phyloP scores from a whole-genome alignment of 2,329 filamentous ascomycete species.

The Ceratocystis eucalypticola region DNA sequence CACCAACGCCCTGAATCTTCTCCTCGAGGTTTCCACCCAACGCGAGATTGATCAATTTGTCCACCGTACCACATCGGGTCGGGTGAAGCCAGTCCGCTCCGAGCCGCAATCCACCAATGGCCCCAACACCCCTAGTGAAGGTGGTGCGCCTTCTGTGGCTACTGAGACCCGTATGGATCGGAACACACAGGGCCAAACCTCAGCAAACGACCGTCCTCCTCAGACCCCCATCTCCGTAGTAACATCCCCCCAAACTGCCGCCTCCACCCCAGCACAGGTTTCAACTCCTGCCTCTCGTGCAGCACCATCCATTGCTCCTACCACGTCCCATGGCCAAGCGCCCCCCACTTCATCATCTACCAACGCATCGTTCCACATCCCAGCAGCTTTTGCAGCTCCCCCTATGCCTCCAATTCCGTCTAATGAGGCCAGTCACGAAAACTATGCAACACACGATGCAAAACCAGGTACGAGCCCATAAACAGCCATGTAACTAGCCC shows the following conservation, averaged over 20 bases:
- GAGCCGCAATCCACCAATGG: slow-evolving; percentile 21
- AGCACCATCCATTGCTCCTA: slow-evolving; percentile 7
- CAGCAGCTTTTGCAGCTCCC: slow-evolving; percentile 17
- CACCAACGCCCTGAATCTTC: slow-evolving; percentile 64
- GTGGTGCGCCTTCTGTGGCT: not conserved
- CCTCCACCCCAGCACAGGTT: slow-evolving; percentile 10
- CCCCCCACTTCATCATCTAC: slow-evolving; percentile 12
- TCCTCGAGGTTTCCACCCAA: slow-evolving; percentile 75
- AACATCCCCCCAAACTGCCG: slow-evolving; percentile 14
- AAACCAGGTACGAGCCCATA: slow-evolving; percentile 22
- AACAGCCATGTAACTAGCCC: not conserved
- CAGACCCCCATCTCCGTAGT: slow-evolving; percentile 16
- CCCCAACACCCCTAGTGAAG: not conserved
- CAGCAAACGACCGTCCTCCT: slow-evolving; percentile 1
- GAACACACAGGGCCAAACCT: not conserved
- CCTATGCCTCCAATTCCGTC: slow-evolving; percentile 20
- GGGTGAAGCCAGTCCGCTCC: slow-evolving; percentile 21
- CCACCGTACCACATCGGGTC: slow-evolving; percentile 32
- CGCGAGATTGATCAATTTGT: slow-evolving; percentile 72
- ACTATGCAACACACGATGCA: slow-evolving; percentile 25
- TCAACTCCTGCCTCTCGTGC: slow-evolving; percentile 15
- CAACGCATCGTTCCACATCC: slow-evolving; percentile 11
- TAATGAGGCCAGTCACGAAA: slow-evolving; percentile 32
- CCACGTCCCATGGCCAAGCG: slow-evolving; percentile 13
- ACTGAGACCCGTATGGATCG: not conserved